Evolutionary conservation across 352 stramenopile genomes (phyloP).

Genomic region (Pythium brassicae): DNA sequence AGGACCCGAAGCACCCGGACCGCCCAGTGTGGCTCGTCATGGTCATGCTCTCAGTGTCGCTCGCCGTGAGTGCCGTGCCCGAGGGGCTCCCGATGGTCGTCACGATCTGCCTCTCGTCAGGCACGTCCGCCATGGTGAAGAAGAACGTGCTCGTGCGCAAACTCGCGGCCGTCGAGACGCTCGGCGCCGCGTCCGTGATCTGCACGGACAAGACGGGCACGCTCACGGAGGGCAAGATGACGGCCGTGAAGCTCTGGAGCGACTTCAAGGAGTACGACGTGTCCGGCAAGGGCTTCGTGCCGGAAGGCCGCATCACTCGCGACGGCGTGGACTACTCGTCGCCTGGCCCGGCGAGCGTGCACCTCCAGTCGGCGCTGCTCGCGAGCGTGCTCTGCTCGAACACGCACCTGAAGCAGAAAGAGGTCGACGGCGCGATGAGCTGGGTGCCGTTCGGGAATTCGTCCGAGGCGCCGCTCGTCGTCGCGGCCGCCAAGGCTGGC

Average conservation of each 20-base stretch:
- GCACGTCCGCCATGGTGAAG: conserved; percentile 66
- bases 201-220: conserved; percentile 95
- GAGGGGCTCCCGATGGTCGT: conserved; percentile 80
- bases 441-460: conserved; percentile 67
- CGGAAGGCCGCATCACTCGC: conserved; percentile 44
- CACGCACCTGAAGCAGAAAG: conserved; percentile 61
- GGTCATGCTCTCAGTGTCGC: conserved; percentile 92
- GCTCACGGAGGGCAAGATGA: conserved; percentile 88
- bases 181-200: conserved; percentile 90
- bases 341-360: conserved; percentile 34
- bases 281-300: conserved; percentile 56
- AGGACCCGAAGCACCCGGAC: conserved; percentile 58
- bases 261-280: conserved; percentile 66
- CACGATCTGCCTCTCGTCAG: conserved; percentile 70
- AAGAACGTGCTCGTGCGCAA: conserved; percentile 85
- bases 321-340: conserved; percentile 35
- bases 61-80: conserved; percentile 65
- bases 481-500: conserved; percentile 62
- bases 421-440: conserved; percentile 37
- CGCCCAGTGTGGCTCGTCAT: conserved; percentile 89
- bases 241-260: conserved; percentile 68
- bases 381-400: conserved; percentile 71
- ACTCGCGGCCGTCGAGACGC: conserved; percentile 73
- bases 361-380: conserved; percentile 59
- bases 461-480: conserved; percentile 64